Evolutionary conservation across 495 filamentous ascomycete genomes (phyloP).

Genomic region (Sporormia fimetaria): DNA sequence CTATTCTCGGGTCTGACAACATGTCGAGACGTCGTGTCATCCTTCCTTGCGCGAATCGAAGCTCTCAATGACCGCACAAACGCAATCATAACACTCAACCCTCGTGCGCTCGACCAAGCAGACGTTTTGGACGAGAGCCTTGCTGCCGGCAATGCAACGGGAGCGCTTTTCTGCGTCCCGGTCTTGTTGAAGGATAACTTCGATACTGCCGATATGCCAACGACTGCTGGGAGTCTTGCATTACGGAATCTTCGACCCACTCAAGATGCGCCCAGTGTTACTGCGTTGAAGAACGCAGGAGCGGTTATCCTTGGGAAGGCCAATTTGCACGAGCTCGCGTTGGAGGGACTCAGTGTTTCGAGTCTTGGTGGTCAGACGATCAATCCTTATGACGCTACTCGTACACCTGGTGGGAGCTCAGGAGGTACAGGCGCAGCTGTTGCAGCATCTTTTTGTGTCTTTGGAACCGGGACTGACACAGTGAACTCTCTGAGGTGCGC

Average conservation of each 20-base stretch:
- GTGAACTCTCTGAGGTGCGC: slow-evolving; percentile 52
- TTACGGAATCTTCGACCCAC: slow-evolving; percentile 37
- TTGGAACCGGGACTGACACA: slow-evolving; percentile 53
- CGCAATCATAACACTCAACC: slow-evolving; percentile 45
- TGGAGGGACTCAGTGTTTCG: slow-evolving; percentile 51
- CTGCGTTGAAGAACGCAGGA: slow-evolving; percentile 42
- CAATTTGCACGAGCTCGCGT: slow-evolving; percentile 53
- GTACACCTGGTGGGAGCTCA: slow-evolving; percentile 54
- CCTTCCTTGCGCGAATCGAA: slow-evolving; percentile 46
- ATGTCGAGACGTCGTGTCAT: slow-evolving; percentile 42
- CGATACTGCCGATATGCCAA: slow-evolving; percentile 42
- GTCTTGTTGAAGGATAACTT: slow-evolving; percentile 55
- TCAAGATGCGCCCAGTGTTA: slow-evolving; percentile 41
- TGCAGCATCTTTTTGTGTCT: slow-evolving; percentile 45
- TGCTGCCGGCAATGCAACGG: slow-evolving; percentile 36
- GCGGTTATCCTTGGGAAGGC: slow-evolving; percentile 56
- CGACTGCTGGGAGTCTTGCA: slow-evolving; percentile 43
- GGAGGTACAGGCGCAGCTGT: slow-evolving; percentile 52
- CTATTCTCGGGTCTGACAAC: slow-evolving; percentile 40
- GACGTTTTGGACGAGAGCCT: slow-evolving; percentile 38
- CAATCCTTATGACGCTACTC: slow-evolving; percentile 50
- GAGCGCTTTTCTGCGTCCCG: slow-evolving; percentile 46
- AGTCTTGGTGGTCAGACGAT: slow-evolving; percentile 49
- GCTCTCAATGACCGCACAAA: slow-evolving; percentile 46
- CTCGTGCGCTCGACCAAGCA: slow-evolving; percentile 39